These are phyloP conservation scores for Boletus eberwhitei DNA, from an alignment of 768 basidiomycete species.

Conservation along the genomic window DNA sequence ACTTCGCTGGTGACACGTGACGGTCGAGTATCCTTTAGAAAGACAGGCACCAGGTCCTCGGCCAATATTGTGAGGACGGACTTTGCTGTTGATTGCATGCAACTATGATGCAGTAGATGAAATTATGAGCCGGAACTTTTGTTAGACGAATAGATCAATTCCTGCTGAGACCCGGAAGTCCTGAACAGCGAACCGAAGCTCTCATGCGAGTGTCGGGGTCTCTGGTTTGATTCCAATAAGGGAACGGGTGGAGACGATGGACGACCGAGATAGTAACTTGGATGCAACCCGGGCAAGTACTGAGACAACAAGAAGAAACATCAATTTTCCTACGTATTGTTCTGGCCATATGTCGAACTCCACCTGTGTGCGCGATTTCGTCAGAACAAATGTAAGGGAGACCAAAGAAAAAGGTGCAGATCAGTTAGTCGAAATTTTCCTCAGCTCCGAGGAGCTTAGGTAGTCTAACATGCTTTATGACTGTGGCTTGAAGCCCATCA, in stretches of 20 bases:
- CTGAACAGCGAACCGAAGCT: not conserved
- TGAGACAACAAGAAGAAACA: not conserved
- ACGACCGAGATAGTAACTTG: not conserved
- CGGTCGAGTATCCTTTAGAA: not conserved
- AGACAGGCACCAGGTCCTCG: not conserved
- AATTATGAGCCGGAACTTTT: not conserved
- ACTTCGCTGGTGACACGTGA: not conserved
- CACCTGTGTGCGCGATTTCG: not conserved
- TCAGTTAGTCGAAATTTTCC: constrained; percentile 14
- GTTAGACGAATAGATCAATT: too few relatives aligned
- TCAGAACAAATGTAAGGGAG: not conserved
- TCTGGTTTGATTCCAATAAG: not conserved
- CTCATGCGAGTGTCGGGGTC: not conserved
- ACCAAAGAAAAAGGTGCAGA: not conserved
- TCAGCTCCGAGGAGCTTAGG: constrained; percentile 26
- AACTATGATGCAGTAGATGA: not conserved
- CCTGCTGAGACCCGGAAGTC: not conserved
- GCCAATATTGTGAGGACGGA: not conserved
- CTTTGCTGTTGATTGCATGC: not conserved
- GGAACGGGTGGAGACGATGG: not conserved
- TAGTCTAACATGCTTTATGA: constrained; percentile 34
- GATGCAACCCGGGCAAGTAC: not conserved
- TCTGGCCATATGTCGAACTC: not conserved
- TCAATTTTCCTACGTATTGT: not conserved
- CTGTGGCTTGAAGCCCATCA: constrained; percentile 22